Evolutionary conservation across 2,329 filamentous ascomycete species (phyloP), one percentile per base, ranked within the genome.

Genomic region (Talaromyces sp.): DNA sequence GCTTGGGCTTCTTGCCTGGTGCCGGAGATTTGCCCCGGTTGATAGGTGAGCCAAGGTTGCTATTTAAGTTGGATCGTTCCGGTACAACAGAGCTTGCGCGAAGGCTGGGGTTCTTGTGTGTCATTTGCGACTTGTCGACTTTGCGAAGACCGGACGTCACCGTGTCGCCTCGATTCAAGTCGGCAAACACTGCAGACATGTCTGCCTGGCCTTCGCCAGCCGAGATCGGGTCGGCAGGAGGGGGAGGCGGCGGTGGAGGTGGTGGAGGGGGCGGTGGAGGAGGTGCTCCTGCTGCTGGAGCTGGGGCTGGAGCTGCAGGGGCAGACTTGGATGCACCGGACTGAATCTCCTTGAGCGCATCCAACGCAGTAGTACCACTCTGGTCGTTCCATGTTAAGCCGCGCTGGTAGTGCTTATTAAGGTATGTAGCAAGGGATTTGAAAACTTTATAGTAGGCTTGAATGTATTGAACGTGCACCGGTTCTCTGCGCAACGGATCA

Each of bases 81-180:
- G 89, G 82, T 3, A 93, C 90, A 1, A 85, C 83, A 12, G 90
- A 89, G 62, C 81, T 81, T 26, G 90, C 84, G 64, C 94, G 88
- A 61, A 99, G 81, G 10, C 87, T 85, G 14, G 94, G 94, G 77
- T 99, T 99, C 81, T 97, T 97, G 79, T 99, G 94, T 62, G 94
- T 99, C 93, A 97, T 97, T 75, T 97, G 83, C 58, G 90, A 94
- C 72, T 88, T 89, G 78, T 97, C 93, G 55, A 99, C 94, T 80
- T 97, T 99, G 66, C 90, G 89, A 38, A 99, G 82, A 32, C 90
- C 88, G 65, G 90, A 87, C 3, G 94, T 99, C 62, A 99, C 90
- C n/a, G 85, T 82, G 62, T 90, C 86, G 60, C 94, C 94, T 73
- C 89, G 88, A 77, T 97, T 97, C 57, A 99, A 80, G 66, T 97